phyloP scores from a whole-genome alignment of 441 rosid genomes.

The Adansonia rubrostipa region DNA sequence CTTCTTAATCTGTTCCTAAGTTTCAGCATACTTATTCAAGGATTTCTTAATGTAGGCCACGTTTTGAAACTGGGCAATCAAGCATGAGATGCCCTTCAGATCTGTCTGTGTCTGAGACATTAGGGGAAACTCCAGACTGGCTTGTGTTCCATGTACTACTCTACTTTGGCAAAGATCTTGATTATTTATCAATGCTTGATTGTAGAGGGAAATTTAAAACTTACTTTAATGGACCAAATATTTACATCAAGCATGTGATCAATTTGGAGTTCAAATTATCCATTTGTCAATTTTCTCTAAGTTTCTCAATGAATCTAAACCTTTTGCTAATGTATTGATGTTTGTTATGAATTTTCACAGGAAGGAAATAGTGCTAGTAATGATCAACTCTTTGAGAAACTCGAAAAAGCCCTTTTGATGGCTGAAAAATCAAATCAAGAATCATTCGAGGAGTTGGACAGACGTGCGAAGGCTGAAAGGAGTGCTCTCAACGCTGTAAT shows the following conservation, averaged over 20 bases:
- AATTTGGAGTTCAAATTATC: not conserved
- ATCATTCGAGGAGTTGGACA: conserved; percentile 53
- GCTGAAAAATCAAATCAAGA: conserved; percentile 54
- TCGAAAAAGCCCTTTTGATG: conserved; percentile 51
- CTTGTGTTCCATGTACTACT: conserved; percentile 20
- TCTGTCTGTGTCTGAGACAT: conserved; percentile 15
- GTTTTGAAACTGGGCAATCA: conserved; percentile 25
- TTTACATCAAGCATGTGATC: not conserved
- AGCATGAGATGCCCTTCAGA: conserved; percentile 20
- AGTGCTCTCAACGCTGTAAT: conserved; percentile 43
- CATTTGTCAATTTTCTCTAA: not conserved
- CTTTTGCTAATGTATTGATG: not conserved
- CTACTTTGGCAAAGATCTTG: conserved; percentile 9
- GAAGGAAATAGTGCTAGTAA: conserved; percentile 34
- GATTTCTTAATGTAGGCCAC: conserved; percentile 2
- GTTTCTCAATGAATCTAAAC: not conserved
- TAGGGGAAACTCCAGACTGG: conserved; percentile 23
- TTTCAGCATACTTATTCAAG: not conserved
- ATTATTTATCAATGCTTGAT: conserved; percentile 10
- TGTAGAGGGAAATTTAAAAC: not conserved
- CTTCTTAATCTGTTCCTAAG: not conserved
- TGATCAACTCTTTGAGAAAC: conserved; percentile 42
- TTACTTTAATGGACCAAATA: not conserved
- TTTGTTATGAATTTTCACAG: conserved; percentile 37
- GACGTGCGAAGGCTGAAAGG: conserved; percentile 59